These are phyloP conservation scores for Triticum urartu DNA, from an alignment of 176 grass and related monocot genomes.

Conservation along the genomic window DNA sequence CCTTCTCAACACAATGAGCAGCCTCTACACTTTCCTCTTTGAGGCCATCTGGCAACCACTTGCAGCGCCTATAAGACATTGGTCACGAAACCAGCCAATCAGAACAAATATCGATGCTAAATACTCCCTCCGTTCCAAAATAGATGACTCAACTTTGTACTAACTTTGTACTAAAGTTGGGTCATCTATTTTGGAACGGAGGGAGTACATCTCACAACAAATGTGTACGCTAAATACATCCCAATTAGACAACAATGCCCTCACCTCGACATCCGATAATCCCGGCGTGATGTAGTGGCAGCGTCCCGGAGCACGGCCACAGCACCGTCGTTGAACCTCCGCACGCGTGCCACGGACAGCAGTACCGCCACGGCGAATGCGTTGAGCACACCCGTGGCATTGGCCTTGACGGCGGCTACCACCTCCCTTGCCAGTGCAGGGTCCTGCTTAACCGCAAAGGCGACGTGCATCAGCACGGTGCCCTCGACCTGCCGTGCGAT, in stretches of 20 bases:
- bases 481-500: slow-evolving; percentile 74
- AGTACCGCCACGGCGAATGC: slow-evolving; percentile 73
- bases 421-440: slow-evolving; percentile 73
- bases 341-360: slow-evolving; percentile 70
- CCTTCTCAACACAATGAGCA: slow-evolving; percentile 55
- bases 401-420: slow-evolving; percentile 53
- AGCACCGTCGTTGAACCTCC: slow-evolving; percentile 55
- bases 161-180: no score
- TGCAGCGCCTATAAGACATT: slow-evolving; percentile 54
- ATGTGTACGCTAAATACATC: neutral
- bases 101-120: slow-evolving; percentile 20
- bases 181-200: no score
- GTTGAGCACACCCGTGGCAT: slow-evolving; percentile 48
- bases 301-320: slow-evolving; percentile 50
- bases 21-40: slow-evolving; percentile 56
- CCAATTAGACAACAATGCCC: neutral
- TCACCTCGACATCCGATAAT: slow-evolving; percentile 65
- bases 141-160: no score
- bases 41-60: slow-evolving; percentile 71
- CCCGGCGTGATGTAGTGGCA: slow-evolving; percentile 39
- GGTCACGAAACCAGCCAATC: neutral
- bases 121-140: neutral
- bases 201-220: slow-evolving; percentile 20
- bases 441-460: slow-evolving; percentile 93
- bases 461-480: slow-evolving; percentile 78